Evolutionary conservation across 371 early-diverging fungal genomes (phyloP), one percentile per base, ranked within the genome.

Genomic region (Rhizopus microsporus): DNA sequence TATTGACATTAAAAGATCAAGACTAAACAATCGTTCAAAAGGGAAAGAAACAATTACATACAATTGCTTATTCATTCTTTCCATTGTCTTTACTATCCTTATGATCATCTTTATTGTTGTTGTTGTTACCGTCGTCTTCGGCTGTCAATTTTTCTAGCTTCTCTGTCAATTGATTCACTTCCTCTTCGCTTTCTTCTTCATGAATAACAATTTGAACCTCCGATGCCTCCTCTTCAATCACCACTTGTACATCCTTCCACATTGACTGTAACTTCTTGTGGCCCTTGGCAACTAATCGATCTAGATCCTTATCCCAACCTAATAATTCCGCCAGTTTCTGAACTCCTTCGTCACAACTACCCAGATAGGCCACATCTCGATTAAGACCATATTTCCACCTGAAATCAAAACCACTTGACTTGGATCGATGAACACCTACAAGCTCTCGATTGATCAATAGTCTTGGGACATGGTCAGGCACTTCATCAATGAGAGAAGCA

Each of bases 371-470:
- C 4, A 89, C 92, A 69, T 95, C 96, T 13, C 94, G 71, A 48
- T 86, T 69, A 47, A 77, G 69, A 8, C 82, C 77, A 45, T 84
- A 57, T 44, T 78, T 83, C 63, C 91, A 92, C 16, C 82, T 80
- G 66, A 95, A 93, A 65, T 94, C 94, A 68, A 95, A 94, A 31
- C 97, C 95, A 30, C 60, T 62, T 4, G 68, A 52, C 8, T 68
- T 38, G 5, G 59, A 58, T 3, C 61, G 51, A 44, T 72, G 59
- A 47, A 78, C 86, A 10, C 94, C 94, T 29, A 85, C 93, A n/a
- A 72, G 49, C 59, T 91, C 92, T 33, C 83, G 82, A 69, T 97
- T 97, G 47, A 97, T 91, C 62, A 97, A 77, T 49, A 97, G 71
- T 13, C 96, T 78, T 6, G 96, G 96, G 2, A 91, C 86, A 7